Evolutionary conservation across 768 basidiomycete species (phyloP).

Genomic region (Lyophyllum semitale): DNA sequence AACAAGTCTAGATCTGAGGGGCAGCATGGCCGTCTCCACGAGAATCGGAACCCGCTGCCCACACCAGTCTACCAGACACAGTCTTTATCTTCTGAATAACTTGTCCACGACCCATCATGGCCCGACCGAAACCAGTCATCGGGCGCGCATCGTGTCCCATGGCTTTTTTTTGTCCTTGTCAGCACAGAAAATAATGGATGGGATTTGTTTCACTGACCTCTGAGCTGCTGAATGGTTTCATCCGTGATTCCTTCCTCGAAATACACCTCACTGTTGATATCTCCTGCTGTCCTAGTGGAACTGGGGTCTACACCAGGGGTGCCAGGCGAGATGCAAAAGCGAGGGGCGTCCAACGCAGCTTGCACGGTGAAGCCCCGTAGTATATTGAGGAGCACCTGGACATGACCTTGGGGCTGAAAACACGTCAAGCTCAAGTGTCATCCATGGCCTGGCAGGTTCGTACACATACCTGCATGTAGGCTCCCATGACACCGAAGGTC

Average conservation of each 20-base stretch:
- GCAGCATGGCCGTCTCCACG: slow-evolving; percentile 88
- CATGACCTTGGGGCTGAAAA: slow-evolving; percentile 86
- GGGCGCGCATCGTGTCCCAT: slow-evolving; percentile 88
- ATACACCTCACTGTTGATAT: slow-evolving; percentile 82
- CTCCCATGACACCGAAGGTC: slow-evolving; percentile 91
- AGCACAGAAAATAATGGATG: background rate
- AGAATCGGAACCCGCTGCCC: slow-evolving; percentile 94
- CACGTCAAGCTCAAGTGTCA: background rate
- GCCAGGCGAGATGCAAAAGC: slow-evolving; percentile 93
- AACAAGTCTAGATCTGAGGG: slow-evolving; percentile 75
- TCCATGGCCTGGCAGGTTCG: too few relatives aligned
- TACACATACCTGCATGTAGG: slow-evolving; percentile 74
- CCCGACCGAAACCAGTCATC: slow-evolving; percentile 60
- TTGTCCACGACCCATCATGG: slow-evolving; percentile 82
- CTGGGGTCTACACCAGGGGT: slow-evolving; percentile 56
- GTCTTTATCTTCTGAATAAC: slow-evolving; percentile 83
- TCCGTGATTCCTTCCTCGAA: slow-evolving; percentile 81
- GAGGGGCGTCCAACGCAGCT: slow-evolving; percentile 89
- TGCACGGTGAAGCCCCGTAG: slow-evolving; percentile 87
- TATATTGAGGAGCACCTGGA: slow-evolving; percentile 91
- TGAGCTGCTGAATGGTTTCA: slow-evolving; percentile 64
- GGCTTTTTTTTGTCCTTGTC: slow-evolving; percentile 37
- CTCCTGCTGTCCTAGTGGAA: slow-evolving; percentile 53
- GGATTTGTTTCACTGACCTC: slow-evolving; percentile 45
- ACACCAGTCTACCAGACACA: slow-evolving; percentile 68